These are phyloP conservation scores for Davidsoniella virescens DNA, from an alignment of 2,329 filamentous ascomycete genomes.

Conservation along the genomic window DNA sequence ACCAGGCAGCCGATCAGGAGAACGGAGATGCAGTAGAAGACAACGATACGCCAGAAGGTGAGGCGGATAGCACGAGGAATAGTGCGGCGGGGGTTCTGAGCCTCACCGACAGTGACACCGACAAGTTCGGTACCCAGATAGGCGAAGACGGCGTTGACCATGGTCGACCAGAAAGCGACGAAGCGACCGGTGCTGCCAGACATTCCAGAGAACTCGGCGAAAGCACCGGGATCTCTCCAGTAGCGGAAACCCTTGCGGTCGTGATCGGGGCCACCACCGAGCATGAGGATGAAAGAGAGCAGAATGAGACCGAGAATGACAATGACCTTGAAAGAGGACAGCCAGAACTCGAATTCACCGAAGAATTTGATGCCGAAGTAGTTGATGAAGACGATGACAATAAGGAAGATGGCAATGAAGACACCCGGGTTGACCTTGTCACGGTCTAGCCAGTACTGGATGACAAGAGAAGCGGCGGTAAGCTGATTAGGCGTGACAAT, in stretches of 20 bases:
- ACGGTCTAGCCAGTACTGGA: constrained; percentile 57
- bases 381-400: constrained; percentile 48
- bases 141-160: constrained; percentile 64
- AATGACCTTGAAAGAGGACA: constrained; percentile 50
- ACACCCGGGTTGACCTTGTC: constrained; percentile 59
- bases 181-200: constrained; percentile 34
- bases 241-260: constrained; percentile 49
- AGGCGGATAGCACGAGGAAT: constrained; percentile 64
- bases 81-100: constrained; percentile 61
- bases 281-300: constrained; percentile 44
- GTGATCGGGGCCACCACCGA: constrained; percentile 47
- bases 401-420: constrained; percentile 57
- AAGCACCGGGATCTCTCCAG: constrained; percentile 45
- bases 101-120: constrained; percentile 63
- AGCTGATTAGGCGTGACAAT: constrained; percentile 76
- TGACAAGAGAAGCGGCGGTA: constrained; percentile 62
- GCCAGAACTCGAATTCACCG: constrained; percentile 48
- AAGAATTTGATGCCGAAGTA: constrained; percentile 55
- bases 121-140: constrained; percentile 64
- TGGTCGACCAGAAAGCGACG: constrained; percentile 50
- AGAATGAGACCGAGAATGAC: constrained; percentile 51
- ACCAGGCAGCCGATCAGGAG: constrained; percentile 63
- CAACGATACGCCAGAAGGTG: constrained; percentile 65
- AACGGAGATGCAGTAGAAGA: constrained; percentile 64
- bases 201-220: constrained; percentile 28